Evolutionary conservation across 768 basidiomycete genomes (phyloP).

Genomic region (Daedaleopsis sinensis): DNA sequence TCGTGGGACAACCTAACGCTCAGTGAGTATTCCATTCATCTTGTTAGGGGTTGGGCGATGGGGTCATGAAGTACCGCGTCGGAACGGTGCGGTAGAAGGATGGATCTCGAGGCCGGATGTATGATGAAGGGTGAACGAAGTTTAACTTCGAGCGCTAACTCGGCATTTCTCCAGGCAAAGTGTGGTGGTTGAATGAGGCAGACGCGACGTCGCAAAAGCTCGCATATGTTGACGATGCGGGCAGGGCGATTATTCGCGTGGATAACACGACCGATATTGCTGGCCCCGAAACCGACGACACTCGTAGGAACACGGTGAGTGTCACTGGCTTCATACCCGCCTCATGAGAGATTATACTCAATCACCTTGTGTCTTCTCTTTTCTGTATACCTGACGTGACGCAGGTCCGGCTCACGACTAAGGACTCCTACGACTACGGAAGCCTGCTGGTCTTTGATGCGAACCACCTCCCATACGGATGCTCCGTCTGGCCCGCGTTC

Average conservation of each 20-base stretch:
- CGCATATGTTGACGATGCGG: slow-evolving; percentile 60
- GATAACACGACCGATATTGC: slow-evolving; percentile 65
- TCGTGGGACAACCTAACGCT: slow-evolving; percentile 42
- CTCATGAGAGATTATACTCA: no score
- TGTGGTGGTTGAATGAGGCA: slow-evolving; percentile 55
- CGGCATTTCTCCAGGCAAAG: slow-evolving; percentile 50
- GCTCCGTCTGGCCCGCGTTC: slow-evolving; percentile 52
- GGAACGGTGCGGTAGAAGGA: neutral
- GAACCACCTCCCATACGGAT: slow-evolving; percentile 58
- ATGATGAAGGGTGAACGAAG: neutral
- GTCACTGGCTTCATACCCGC: slow-evolving; percentile 9
- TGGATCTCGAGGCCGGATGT: neutral
- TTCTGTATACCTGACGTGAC: neutral
- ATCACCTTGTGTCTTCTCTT: neutral
- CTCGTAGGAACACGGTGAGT: slow-evolving; percentile 56
- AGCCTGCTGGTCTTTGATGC: slow-evolving; percentile 51
- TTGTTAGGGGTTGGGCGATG: neutral
- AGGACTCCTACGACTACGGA: slow-evolving; percentile 45
- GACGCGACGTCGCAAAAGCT: slow-evolving; percentile 52
- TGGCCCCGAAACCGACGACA: slow-evolving; percentile 42
- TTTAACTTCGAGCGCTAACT: neutral
- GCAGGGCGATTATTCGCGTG: slow-evolving; percentile 72
- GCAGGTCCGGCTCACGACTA: slow-evolving; percentile 49
- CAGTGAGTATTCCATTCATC: slow-evolving; percentile 28
- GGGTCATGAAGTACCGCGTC: neutral